Base-by-base conservation (phyloP, 306 rosid species). In the Hippophae gyantsensis region DNA sequence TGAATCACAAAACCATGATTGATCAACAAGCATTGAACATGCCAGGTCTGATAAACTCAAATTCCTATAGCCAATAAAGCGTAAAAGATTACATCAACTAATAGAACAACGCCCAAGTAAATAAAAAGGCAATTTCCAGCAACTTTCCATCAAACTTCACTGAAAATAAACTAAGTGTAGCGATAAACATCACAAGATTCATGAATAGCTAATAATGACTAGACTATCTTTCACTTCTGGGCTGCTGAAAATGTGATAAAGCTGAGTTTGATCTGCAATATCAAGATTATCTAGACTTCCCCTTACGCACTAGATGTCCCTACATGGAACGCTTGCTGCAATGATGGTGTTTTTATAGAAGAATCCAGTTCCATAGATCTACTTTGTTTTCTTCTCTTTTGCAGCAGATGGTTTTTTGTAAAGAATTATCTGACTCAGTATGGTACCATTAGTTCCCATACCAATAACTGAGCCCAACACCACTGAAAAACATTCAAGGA, bases 391-490 rank as follows among this genome's bases (percentile, higher is more conserved):
- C 95, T 85, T 92, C 78, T 78, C 96, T 75, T 74, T 82, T 57
- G 42, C 75, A 43, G 75, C 82, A 40, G 12, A 65, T n/a, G 78
- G 77, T 82, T 75, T 88, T 68, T 64, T 90, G 83, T 85, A 92
- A 5, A 76, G 2, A 45, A 79, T 27, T 71, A 92, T 86, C 93
- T 85, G 99, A 77, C 89, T 80, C 66, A 92, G 63, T 71, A 92
- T 72, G 69, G 85, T 69, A 54, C 79, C 76, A 64, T 92, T 88
- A 64, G 96, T 92, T 10, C 80, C 84, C 48, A 85, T 66, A 32
- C 95, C 89, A 69, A 88, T 70, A 40, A 64, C 85, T 25, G 88
- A 88, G 69, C 99, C 99, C 82, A 84, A 6, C 18, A 92, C 53
- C 69, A 92, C 99, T 92, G 67, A 56, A 41, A 60, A 67, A 52